A percentile compares a stretch with the other conserved stretches of the same genome.
Evolutionary conservation across 2,329 filamentous ascomycete species (phyloP).

Genomic region (Pseudocercospora fijiensis): DNA sequence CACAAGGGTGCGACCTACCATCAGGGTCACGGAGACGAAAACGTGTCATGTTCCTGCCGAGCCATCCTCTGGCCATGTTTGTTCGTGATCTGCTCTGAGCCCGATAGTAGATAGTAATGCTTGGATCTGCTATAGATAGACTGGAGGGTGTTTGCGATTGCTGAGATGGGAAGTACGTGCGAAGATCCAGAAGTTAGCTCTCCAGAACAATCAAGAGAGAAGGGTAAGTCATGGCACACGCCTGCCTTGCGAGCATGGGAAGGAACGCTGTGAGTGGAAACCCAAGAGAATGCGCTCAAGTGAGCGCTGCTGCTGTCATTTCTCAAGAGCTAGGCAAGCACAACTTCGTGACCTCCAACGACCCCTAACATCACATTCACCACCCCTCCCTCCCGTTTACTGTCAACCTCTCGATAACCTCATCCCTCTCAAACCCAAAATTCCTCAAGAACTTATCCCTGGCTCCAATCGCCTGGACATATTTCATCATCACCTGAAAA

Average conservation of each 20-base stretch:
- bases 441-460: neutral
- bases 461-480: neutral
- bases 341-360: neutral
- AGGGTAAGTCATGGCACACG: neutral
- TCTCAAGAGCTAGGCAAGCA: neutral
- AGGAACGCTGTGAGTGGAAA: neutral
- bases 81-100: neutral
- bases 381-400: neutral
- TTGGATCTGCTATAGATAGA: neutral
- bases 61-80: neutral
- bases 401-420: neutral
- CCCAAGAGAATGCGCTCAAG: neutral
- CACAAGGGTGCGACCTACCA: no score
- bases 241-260: neutral
- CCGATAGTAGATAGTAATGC: neutral
- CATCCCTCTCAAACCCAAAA: neutral
- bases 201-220: neutral
- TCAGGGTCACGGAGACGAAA: no score
- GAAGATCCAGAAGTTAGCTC: neutral
- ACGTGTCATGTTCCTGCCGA: no score
- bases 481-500: no score
- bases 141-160: neutral
- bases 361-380: no score
- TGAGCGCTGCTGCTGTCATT: neutral
- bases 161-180: neutral